phyloP scores from a whole-genome alignment of 2,329 filamentous ascomycete genomes.

The Claviceps sp. region DNA sequence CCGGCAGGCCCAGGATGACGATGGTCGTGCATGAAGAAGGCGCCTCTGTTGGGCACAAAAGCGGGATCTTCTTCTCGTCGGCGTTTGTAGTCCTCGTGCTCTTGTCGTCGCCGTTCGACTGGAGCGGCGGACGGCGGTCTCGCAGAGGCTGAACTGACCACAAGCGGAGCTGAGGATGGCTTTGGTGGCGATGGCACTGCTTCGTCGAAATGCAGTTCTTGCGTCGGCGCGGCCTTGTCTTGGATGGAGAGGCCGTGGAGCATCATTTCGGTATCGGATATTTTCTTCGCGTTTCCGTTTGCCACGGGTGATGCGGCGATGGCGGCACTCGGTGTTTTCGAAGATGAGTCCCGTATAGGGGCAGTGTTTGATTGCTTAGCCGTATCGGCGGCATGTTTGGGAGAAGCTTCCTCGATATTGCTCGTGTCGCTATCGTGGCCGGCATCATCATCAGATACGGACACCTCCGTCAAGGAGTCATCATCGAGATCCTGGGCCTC shows the following conservation, averaged over 20 bases:
- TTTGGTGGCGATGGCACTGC: constrained; percentile 24
- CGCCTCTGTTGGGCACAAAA: constrained; percentile 85
- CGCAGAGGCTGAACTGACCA: constrained; percentile 40
- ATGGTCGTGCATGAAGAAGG: constrained; percentile 96
- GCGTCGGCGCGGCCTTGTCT: constrained; percentile 26
- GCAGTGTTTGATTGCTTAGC: constrained; percentile 30
- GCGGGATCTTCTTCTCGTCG: constrained; percentile 80
- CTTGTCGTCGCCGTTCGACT: constrained; percentile 61
- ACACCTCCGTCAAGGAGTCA: constrained; percentile 53
- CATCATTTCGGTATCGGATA: constrained; percentile 46
- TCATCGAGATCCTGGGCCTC: constrained; percentile 47
- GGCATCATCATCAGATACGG: constrained; percentile 47
- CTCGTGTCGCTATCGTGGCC: constrained; percentile 52
- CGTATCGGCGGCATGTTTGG: constrained; percentile 29
- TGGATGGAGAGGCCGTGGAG: constrained; percentile 38
- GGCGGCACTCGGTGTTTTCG: constrained; percentile 26
- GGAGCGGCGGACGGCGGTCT: constrained; percentile 40
- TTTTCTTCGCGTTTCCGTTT: constrained; percentile 20
- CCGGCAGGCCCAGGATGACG: constrained; percentile 62
- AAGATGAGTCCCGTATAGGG: constrained; percentile 16
- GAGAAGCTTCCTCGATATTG: constrained; percentile 43
- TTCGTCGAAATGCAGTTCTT: constrained; percentile 36
- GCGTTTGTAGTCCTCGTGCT: constrained; percentile 84
- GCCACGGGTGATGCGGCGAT: constrained; percentile 17
- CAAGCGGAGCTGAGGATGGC: constrained; percentile 33